Conservation (phyloP, 345 rosid genomes). For the Salix udensis region DNA sequence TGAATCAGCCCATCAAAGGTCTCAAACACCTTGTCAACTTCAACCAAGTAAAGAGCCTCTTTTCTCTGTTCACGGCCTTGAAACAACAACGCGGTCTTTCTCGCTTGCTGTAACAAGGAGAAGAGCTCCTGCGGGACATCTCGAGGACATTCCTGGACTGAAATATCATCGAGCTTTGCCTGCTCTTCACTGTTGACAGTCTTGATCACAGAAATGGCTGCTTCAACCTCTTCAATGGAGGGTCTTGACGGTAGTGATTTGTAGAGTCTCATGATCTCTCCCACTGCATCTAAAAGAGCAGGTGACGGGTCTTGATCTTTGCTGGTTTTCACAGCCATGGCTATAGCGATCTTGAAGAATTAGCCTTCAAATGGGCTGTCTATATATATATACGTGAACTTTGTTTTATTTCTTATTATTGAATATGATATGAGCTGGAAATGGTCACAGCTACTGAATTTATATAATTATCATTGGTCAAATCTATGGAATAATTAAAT, state of each 20-base stretch:
- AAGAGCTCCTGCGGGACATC: conserved; percentile 51
- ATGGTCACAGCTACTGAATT: background rate
- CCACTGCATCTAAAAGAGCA: conserved; percentile 36
- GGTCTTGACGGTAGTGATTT: conserved; percentile 59
- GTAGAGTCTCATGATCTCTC: conserved; percentile 50
- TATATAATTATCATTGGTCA: background rate
- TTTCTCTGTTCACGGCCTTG: conserved; percentile 49
- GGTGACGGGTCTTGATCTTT: conserved; percentile 31
- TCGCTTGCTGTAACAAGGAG: conserved; percentile 38
- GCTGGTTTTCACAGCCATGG: conserved; percentile 39
- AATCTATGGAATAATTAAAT: background rate
- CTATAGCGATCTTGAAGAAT: background rate
- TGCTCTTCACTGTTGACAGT: conserved; percentile 42
- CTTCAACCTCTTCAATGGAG: conserved; percentile 53
- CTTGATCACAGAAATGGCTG: conserved; percentile 48
- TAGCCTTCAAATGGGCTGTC: background rate
- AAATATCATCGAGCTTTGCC: conserved; percentile 44
- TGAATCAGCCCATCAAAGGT: conserved; percentile 51
- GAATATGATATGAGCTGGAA: background rate
- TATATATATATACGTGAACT: background rate
- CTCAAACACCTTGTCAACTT: conserved; percentile 43
- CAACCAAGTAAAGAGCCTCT: conserved; percentile 49
- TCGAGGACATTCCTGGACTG: conserved; percentile 25
- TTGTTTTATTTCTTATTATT: background rate
- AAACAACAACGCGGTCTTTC: conserved; percentile 40